phyloP scores from a whole-genome alignment of 1,284 basidiomycete species.

The Afroboletus lepidellus region DNA sequence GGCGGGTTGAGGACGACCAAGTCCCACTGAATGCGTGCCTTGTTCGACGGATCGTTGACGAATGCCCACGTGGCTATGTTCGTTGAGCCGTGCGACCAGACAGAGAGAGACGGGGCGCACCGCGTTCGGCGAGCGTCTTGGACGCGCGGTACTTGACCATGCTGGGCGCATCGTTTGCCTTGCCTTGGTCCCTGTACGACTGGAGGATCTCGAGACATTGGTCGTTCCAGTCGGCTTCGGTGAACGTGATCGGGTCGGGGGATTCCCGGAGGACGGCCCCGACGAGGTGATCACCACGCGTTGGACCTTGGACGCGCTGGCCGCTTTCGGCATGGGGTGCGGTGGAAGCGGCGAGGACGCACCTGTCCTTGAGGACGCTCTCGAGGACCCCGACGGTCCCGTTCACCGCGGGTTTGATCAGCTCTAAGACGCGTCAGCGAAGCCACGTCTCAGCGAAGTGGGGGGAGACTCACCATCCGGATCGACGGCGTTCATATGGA shows the following conservation, averaged over 20 bases:
- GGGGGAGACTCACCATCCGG: constrained; percentile 40
- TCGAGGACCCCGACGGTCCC: constrained; percentile 61
- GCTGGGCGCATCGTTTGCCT: constrained; percentile 37
- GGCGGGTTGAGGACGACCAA: constrained; percentile 57
- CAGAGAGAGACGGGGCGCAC: constrained; percentile 25
- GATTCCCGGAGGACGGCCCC: too few species aligned
- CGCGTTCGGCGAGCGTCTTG: constrained; percentile 71
- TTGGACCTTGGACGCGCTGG: too few species aligned
- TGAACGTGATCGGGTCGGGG: too few species aligned
- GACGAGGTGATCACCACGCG: too few species aligned
- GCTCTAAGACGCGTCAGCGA: constrained; percentile 32
- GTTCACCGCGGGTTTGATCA: constrained; percentile 63
- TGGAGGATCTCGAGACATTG: constrained; percentile 48
- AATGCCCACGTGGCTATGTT: constrained; percentile 54
- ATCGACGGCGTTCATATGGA: constrained; percentile 38
- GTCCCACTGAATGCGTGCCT: constrained; percentile 49
- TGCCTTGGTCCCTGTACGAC: constrained; percentile 54
- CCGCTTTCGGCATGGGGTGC: too few species aligned
- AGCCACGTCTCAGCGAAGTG: too few species aligned
- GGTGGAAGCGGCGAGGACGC: constrained; percentile 12
- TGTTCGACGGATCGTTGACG: constrained; percentile 46
- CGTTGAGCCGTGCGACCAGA: not conserved
- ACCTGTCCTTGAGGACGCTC: constrained; percentile 53
- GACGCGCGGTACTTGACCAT: constrained; percentile 53
- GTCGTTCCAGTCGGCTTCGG: constrained; percentile 54